Percentiles rank a stretch among this genome's conserved stretches.
Conservation (phyloP, 495 filamentous ascomycete species). For the Rusavskia elegans region DNA sequence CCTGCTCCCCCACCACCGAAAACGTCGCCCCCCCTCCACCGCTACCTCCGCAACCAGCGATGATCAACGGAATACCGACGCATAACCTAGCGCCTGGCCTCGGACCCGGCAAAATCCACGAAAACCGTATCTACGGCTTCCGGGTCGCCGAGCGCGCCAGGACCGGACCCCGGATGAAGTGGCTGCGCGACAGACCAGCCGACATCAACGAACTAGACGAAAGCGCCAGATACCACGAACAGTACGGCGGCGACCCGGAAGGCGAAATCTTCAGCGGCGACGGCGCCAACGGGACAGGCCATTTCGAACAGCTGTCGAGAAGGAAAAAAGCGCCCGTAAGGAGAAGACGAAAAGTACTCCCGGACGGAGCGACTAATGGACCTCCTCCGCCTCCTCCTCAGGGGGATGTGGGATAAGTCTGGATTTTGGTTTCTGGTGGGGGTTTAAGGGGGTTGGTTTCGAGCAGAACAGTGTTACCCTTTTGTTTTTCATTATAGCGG, state of each 20-base stretch:
- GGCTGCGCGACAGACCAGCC: constrained; percentile 71
- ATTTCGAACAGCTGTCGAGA: constrained; percentile 29
- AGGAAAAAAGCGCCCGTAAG: constrained; percentile 38
- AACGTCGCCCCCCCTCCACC: neutral
- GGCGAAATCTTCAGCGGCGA: constrained; percentile 22
- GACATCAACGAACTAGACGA: constrained; percentile 77
- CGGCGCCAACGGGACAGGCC: constrained; percentile 34
- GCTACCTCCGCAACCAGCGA: constrained; percentile 30
- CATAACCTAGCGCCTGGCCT: constrained; percentile 78
- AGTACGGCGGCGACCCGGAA: constrained; percentile 18
- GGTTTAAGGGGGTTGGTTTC: neutral
- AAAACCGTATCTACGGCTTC: constrained; percentile 94
- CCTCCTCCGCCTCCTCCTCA: neutral
- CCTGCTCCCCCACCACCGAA: neutral
- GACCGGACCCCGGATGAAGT: constrained; percentile 88
- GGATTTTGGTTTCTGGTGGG: neutral
- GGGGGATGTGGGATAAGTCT: neutral
- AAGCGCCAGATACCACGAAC: constrained; percentile 32
- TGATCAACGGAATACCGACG: constrained; percentile 72
- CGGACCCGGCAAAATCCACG: constrained; percentile 71
- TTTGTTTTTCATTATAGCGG: too few relatives aligned
- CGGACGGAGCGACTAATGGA: neutral
- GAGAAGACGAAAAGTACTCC: constrained; percentile 20
- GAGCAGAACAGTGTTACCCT: too few relatives aligned
- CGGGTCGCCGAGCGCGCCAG: constrained; percentile 73